Percentiles rank a stretch among this genome's conserved stretches.
Evolutionary conservation across 306 rosid genomes (phyloP).

Genomic region (Quercus dentata): DNA sequence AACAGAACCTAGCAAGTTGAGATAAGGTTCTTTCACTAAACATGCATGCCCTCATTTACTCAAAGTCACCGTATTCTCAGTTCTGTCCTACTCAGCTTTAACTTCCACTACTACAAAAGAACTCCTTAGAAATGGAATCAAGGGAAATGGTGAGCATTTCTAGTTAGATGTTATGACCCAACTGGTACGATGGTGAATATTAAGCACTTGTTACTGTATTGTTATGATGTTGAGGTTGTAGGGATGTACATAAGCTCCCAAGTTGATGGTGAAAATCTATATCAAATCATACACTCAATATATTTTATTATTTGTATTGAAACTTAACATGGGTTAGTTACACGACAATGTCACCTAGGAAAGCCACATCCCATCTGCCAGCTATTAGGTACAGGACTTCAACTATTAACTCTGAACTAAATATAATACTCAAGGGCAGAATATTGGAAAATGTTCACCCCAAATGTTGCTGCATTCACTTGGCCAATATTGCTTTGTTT

Average conservation of each 20-base stretch:
- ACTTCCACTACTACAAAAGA: background rate
- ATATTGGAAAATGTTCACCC: background rate
- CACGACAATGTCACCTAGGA: background rate
- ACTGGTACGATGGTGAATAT: background rate
- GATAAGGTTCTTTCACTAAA: background rate
- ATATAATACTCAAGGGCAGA: background rate
- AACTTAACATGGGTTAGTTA: background rate
- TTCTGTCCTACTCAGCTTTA: background rate
- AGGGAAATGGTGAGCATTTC: background rate
- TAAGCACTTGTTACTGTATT: background rate
- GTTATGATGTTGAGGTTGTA: background rate
- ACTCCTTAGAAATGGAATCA: background rate
- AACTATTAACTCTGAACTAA: background rate
- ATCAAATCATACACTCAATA: background rate
- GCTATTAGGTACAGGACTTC: background rate
- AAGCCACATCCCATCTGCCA: background rate
- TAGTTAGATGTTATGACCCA: background rate
- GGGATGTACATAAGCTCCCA: background rate
- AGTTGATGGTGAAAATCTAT: background rate
- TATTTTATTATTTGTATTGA: background rate
- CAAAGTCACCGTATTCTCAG: background rate
- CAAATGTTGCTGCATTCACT: background rate
- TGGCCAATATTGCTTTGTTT: background rate
- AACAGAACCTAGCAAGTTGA: background rate
- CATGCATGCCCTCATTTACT: background rate